Evolutionary conservation across 441 rosid genomes (phyloP).

Genomic region (Gossypium lobatum): DNA sequence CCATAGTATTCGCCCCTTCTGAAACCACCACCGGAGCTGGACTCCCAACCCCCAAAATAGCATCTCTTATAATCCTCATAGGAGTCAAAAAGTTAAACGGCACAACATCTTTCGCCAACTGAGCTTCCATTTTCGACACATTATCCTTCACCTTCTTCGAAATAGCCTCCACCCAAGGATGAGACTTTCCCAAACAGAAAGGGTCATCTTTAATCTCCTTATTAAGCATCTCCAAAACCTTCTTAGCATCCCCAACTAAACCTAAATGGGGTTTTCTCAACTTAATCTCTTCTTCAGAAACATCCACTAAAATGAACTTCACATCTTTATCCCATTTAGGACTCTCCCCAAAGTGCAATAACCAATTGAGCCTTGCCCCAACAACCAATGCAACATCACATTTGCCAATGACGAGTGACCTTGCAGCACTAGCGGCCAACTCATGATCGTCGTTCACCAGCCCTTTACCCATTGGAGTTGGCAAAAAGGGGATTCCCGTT

Average conservation of each 20-base stretch:
- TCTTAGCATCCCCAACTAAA: slow-evolving; percentile 74
- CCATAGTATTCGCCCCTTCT: slow-evolving; percentile 96
- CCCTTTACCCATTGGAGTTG: slow-evolving; percentile 97
- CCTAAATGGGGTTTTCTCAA: slow-evolving; percentile 73
- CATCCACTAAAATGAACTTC: slow-evolving; percentile 71
- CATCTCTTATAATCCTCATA: slow-evolving; percentile 88
- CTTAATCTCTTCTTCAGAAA: slow-evolving; percentile 69
- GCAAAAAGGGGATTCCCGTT: slow-evolving; percentile 81
- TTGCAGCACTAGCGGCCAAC: slow-evolving; percentile 80
- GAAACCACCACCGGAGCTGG: slow-evolving; percentile 85
- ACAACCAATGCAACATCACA: slow-evolving; percentile 87
- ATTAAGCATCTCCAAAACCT: slow-evolving; percentile 54
- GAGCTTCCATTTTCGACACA: slow-evolving; percentile 65
- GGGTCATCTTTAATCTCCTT: slow-evolving; percentile 82
- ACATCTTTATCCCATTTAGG: slow-evolving; percentile 89
- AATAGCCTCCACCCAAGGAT: slow-evolving; percentile 81
- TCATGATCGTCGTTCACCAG: slow-evolving; percentile 78
- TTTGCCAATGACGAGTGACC: slow-evolving; percentile 88
- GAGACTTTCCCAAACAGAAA: slow-evolving; percentile 67
- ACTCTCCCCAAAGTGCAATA: slow-evolving; percentile 88
- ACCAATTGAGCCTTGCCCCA: slow-evolving; percentile 93
- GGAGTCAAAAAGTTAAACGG: slow-evolving; percentile 88
- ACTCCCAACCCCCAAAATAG: slow-evolving; percentile 56
- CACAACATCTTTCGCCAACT: slow-evolving; percentile 78
- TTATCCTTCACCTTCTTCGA: slow-evolving; percentile 63